Base-by-base conservation (phyloP, 2,329 filamentous ascomycete species). In the Calonectria pteridis region DNA sequence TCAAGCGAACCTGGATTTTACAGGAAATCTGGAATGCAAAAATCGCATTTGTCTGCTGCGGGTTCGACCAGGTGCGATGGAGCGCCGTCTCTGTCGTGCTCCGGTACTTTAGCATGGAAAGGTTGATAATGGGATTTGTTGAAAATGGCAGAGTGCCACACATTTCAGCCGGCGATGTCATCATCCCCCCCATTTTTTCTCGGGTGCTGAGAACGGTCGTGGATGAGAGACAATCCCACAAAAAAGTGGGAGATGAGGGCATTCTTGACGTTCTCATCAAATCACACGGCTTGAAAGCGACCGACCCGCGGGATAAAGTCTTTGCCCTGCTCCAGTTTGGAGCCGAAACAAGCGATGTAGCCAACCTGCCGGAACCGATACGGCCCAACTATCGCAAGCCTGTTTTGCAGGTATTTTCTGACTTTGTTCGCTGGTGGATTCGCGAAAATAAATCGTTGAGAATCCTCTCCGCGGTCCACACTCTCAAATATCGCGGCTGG, bases 341-440 rank as follows among this genome's bases (percentile, higher is more conserved):
- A 40, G 28, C 26, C 3, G 65, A 67, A 26, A 67, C 65, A 3
- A n/a, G 26, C 26, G 23, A 55, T 16, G 28, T 55, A 13, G 49
- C 50, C 14, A 40, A 55, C 26, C 49, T 67, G 7, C 49, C 46
- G 2, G 49, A 55, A 20, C 23, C 35, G 23, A 67, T 67, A 4
- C 65, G 65, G 3, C 49, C 65, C n/a, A 43, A 67, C 33, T 67
- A 67, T 43, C 33, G 26, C 49, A 67, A 67, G 35, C 13, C 65
- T 3, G 37, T 31, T 5, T 9, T 40, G 7, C n/a, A 55, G 11
- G 65, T 67, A 9, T 67, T 67, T 26, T 40, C 65, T 2, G 65
- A 67, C 18, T 67, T 67, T 20, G 31, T 55, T 37, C 65, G 65
- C 18, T 67, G 65, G 65, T 67, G 65, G 65, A 67, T 67, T 11